Evolutionary conservation across 768 basidiomycete genomes (phyloP), one percentile per base, ranked within the genome.

Genomic region (Lentinula edodes): DNA sequence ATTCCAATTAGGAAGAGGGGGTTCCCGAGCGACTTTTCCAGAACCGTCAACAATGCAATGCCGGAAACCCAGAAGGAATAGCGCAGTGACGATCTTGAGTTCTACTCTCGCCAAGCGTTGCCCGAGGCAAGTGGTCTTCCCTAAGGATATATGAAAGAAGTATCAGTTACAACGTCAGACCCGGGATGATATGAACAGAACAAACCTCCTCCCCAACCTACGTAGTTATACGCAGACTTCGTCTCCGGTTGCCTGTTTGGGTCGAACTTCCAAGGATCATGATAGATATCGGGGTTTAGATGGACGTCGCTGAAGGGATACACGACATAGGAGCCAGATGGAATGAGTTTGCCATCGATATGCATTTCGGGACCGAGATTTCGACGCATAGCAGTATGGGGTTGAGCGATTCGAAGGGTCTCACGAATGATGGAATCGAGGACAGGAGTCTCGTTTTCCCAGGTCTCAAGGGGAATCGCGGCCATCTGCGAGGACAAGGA

Each of bases 231-330:
- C 61, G 81, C 81, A 62, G 76, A 73, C 61, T 76, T 71, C 38
- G 72, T 74, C 20, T 68, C 72, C 72, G 23, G 34, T 45, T 39
- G 45, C 72, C 84, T 76, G 68, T 75, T 70, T 61, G 90, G 90
- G 75, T 91, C 87, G 67, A 89, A 92, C 66, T 76, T 84, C 88
- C 88, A 89, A 42, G 90, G 90, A 70, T 91, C 83, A 52, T 85
- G 82, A 71, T 91, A 92, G 20, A 91, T 72, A 63, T 81, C 78
- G 43, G 86, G 79, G 71, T 91, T 80, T 41, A 91, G 82, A 73
- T 92, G 90, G 46, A 90, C 85, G 68, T 88, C 87, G 70, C 86
- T 88, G 72, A 90, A 91, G 48, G 89, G 90, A 73, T 90, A 91
- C 48, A 90, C 79, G 52, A 90, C 82, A 68, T 88, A 91, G 58